Conservation (phyloP, 1,139 yeast genomes). For the Pichia sp. region DNA sequence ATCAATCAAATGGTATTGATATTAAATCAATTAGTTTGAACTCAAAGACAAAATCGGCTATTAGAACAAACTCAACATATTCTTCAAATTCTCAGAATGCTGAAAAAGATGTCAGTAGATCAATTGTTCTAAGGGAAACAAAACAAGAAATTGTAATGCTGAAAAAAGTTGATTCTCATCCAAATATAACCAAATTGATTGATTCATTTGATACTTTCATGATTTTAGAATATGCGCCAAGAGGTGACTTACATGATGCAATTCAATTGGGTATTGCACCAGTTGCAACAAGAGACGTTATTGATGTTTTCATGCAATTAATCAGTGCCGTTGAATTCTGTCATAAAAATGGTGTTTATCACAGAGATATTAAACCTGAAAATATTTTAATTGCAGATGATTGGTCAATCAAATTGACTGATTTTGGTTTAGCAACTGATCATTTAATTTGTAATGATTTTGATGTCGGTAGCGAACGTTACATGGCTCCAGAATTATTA, state of each 20-base stretch:
- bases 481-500: conserved; percentile 94
- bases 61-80: conserved; percentile 13
- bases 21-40: conserved; percentile 15
- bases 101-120: conserved; percentile 20
- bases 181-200: conserved; percentile 57
- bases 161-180: conserved; percentile 56
- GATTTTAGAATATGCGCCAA: conserved; percentile 78
- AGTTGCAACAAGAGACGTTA: conserved; percentile 62
- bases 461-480: conserved; percentile 90
- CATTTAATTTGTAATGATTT: conserved; percentile 60
- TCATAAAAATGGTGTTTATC: conserved; percentile 68
- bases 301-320: conserved; percentile 70
- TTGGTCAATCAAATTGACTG: conserved; percentile 90
- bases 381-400: conserved; percentile 90
- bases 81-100: conserved; percentile 16
- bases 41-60: conserved; percentile 15
- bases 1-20: conserved; percentile 3
- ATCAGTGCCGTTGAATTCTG: conserved; percentile 74
- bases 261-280: conserved; percentile 81
- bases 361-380: conserved; percentile 88
- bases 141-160: conserved; percentile 75
- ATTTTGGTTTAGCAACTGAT: conserved; percentile 91
- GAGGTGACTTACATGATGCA: conserved; percentile 93
- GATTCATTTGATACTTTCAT: conserved; percentile 80
- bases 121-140: conserved; percentile 47